Evolutionary conservation across 495 filamentous ascomycete species (phyloP).

Genomic region (Lentithecium fluviatile): DNA sequence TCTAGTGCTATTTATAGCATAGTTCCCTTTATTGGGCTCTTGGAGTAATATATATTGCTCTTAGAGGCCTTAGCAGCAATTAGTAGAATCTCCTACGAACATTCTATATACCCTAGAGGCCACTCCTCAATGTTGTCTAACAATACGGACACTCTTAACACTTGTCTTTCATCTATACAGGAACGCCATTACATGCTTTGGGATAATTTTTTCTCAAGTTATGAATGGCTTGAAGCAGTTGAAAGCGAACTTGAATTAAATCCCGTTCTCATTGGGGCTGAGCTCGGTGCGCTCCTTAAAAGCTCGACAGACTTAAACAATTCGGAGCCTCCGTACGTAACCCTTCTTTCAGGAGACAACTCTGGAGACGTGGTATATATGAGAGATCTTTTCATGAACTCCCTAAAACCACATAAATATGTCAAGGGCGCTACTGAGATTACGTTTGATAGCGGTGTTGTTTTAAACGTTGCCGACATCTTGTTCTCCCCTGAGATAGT

Average conservation of each 20-base stretch:
- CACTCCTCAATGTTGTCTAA: conserved; percentile 9
- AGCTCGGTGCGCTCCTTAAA: conserved; percentile 6
- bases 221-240: conserved; percentile 17
- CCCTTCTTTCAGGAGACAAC: conserved; percentile 17
- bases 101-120: conserved; percentile 20
- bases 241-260: conserved; percentile 19
- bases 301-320: conserved; percentile 1
- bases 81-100: conserved; percentile 12
- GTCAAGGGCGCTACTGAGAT: conserved; percentile 10
- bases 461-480: conserved; percentile 19
- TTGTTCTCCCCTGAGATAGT: conserved; percentile 20
- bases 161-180: conserved; percentile 9
- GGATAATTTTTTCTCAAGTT: conserved; percentile 20
- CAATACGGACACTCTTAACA: conserved; percentile 9
- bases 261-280: conserved; percentile 12
- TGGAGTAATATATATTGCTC: conserved; percentile 11
- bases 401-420: conserved; percentile 17
- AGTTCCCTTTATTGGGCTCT: conserved; percentile 19
- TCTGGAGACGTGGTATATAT: conserved; percentile 19
- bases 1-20: conserved; percentile 16
- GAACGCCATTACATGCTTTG: conserved; percentile 15
- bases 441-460: conserved; percentile 16
- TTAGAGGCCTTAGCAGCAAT: conserved; percentile 7
- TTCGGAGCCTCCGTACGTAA: conserved; percentile 10
- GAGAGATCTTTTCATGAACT: conserved; percentile 20